phyloP scores from a whole-genome alignment of 805 yeast genomes.

The Lachancea lanzarotensis region DNA sequence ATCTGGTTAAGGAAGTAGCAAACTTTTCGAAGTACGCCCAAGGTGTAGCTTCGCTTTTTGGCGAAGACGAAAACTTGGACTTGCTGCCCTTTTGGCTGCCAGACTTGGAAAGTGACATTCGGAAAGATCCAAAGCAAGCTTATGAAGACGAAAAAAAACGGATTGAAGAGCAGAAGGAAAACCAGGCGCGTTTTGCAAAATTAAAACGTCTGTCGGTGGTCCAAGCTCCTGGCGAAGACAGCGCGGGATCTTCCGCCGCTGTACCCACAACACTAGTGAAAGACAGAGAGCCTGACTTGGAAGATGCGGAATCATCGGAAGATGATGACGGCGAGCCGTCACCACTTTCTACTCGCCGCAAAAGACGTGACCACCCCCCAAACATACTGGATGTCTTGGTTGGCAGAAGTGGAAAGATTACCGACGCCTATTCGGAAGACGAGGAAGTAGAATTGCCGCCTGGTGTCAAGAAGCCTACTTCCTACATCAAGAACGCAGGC shows the following conservation, averaged over 20 bases:
- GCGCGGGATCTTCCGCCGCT: slow-evolving; percentile 3
- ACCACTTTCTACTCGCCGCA: slow-evolving; percentile 10
- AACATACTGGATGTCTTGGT: slow-evolving; percentile 34
- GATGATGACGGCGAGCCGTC: slow-evolving; percentile 29
- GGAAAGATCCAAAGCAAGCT: slow-evolving; percentile 73
- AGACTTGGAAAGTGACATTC: slow-evolving; percentile 73
- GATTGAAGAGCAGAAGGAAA: slow-evolving; percentile 40
- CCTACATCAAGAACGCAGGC: slow-evolving; percentile 78
- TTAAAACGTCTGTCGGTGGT: slow-evolving; percentile 32
- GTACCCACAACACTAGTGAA: slow-evolving; percentile 2
- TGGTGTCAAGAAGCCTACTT: slow-evolving; percentile 79
- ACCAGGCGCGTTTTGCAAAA: slow-evolving; percentile 31
- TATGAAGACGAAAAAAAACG: slow-evolving; percentile 58
- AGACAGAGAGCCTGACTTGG: slow-evolving; percentile 41
- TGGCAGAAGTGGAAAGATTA: slow-evolving; percentile 38
- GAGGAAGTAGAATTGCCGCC: slow-evolving; percentile 81
- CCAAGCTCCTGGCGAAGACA: slow-evolving; percentile 9
- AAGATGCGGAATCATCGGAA: slow-evolving; percentile 52
- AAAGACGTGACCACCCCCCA: slow-evolving; percentile 20
- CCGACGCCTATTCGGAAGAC: slow-evolving; percentile 75
- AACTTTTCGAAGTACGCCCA: slow-evolving; percentile 89
- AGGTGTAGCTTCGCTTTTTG: slow-evolving; percentile 80
- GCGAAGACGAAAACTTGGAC: slow-evolving; percentile 79
- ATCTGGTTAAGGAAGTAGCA: slow-evolving; percentile 88
- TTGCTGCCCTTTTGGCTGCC: slow-evolving; percentile 92